Base-by-base conservation (phyloP, 2,329 filamentous ascomycete species). In the Aspergillus glaucus region DNA sequence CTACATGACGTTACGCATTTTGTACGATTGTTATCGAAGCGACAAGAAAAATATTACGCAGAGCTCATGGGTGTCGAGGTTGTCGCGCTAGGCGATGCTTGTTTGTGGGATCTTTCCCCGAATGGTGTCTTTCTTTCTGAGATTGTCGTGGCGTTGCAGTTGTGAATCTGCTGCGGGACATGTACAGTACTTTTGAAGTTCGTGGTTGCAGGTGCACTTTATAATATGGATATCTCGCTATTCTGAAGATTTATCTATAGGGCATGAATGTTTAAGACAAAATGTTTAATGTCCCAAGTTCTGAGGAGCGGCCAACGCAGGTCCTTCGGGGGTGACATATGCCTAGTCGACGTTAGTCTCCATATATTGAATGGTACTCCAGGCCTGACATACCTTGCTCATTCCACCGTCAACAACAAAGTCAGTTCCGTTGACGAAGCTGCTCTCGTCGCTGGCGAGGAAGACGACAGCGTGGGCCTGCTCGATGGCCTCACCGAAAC, bases 381-480 rank as follows among this genome's bases (percentile, higher is more conserved):
- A 4, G 4, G 5, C 1, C 22, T 2, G 5, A 17, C 44, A 24
- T 40, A 45, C 44, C 32, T 34, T 95, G 62, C 84, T 92, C 88
- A 98, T 88, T 51, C 92, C 92, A 50, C 93, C 93, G 62, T 98
- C 93, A 22, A 97, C 90, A 4, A 95, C 86, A 73, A 97, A 95
- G 66, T 97, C 93, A 50, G 82, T 86, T 9, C 87, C 90, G 56
- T 93, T 95, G 62, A 95, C 87, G 61, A 94, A 95, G 75, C 86
- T 88, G 63, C 85, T 84, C 75, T 95, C 89, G 58, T 95, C 89
- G 56, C 85, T 90, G 7, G 89, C 89, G 52, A 95, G 72, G 74
- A 95, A 95, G 6, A 95, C 66, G 0, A 95, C 90, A 6, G 88
- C 90, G 55, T 94, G 86, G 0, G 90, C 90, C 75, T 95, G 90